Evolutionary conservation across 108 stramenopile species (phyloP), one percentile per base, ranked within the genome.

Genomic region (Conticribra guillardii): DNA sequence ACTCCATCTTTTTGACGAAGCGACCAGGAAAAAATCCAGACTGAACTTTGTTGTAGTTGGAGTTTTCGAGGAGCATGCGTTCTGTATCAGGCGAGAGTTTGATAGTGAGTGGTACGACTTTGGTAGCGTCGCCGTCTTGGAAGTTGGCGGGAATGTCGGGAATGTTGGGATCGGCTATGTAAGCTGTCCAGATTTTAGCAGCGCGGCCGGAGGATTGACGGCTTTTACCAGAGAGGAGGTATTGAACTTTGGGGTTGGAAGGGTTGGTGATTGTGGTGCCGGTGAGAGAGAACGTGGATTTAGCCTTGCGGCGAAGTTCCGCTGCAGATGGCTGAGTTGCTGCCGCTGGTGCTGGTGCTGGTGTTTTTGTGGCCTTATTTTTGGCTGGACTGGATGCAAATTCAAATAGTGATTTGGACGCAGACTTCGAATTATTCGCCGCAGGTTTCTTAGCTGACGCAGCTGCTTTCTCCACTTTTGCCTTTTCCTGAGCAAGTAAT

Each of bases 1-100:
- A 82, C 31, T 85, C 81, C 22, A 78, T 30, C 51, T 71, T 80
- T 11, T 81, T 84, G 31, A 81, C 83, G 54, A 84, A 84, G 19
- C 71, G 45, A 8, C 74, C 84, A 32, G 27, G 49, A 54, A 63
- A 80, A 33, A 74, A 27, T 51, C 78, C 78, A 17, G 70, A 68
- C 27, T 74, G 76, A 14, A 83, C 74, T 55, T 72, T 80, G 45
- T 81, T 52, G 67, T 83, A 83, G 53, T 86, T 83, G 57, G 67
- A 51, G 32, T 67, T 63, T 71, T 83, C 82, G 28, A 74, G 63
- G 18, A 51, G 73, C 60, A 82, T 69, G 37, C 71, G 33, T 28
- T 78, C 78, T 24, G 46, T 23, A 50, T 82, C 79, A 5, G 71
- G 63, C 19, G 67, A 63, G 28, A 79, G 59, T 74, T 82, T 82